Percentiles rank a stretch among this genome's conserved stretches.
Evolutionary conservation across 2,329 filamentous ascomycete species (phyloP).

Genomic region (Myriangium duriaei): DNA sequence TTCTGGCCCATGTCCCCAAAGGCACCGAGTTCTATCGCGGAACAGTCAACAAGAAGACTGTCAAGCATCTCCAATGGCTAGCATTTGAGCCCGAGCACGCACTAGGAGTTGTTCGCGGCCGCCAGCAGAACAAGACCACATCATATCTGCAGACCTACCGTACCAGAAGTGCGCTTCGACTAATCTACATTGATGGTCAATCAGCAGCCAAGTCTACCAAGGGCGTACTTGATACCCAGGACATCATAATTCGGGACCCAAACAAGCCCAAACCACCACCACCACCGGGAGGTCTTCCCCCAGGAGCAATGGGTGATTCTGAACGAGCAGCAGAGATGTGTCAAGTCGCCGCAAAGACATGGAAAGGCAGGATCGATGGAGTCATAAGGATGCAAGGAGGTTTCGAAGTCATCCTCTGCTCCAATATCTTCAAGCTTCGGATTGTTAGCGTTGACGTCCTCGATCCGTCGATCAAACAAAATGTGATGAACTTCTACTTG

Average conservation of each 20-base stretch:
- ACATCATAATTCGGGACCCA: neutral
- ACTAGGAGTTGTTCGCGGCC: conserved; percentile 44
- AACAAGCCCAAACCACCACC: neutral
- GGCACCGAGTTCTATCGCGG: conserved; percentile 61
- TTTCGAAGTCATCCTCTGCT: conserved; percentile 58
- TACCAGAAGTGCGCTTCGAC: conserved; percentile 42
- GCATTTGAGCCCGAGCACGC: conserved; percentile 69
- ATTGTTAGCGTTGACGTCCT: conserved; percentile 22
- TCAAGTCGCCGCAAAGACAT: conserved; percentile 36
- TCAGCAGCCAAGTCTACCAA: conserved; percentile 51
- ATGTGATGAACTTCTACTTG: conserved; percentile 23
- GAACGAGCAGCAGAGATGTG: conserved; percentile 46
- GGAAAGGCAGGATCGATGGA: conserved; percentile 45
- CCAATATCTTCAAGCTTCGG: conserved; percentile 39
- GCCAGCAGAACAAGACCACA: conserved; percentile 4
- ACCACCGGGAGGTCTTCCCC: conserved; percentile 7
- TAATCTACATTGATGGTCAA: conserved; percentile 60
- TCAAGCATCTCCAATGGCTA: conserved; percentile 53
- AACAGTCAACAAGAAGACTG: conserved; percentile 30
- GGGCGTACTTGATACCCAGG: conserved; percentile 54
- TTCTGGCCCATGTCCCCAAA: conserved; percentile 50
- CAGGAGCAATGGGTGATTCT: conserved; percentile 32
- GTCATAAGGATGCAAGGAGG: conserved; percentile 56
- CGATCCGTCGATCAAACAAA: conserved; percentile 6
- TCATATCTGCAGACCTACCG: conserved; percentile 52